These are phyloP conservation scores for Crotalaria pallida DNA, from an alignment of 306 rosid genomes.

Conservation along the genomic window DNA sequence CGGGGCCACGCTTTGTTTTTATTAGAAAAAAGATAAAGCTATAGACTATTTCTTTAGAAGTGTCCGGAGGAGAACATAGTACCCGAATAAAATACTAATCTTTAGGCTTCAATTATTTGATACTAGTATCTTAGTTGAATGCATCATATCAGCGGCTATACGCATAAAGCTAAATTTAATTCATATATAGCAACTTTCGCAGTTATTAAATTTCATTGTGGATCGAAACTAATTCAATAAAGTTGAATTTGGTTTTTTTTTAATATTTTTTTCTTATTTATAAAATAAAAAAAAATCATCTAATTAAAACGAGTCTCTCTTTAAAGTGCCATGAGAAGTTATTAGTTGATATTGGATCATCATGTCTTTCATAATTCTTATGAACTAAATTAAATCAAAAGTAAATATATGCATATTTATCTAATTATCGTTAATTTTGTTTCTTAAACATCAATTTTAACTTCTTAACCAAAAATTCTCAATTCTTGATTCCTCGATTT, in stretches of 20 bases:
- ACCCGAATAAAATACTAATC: not conserved
- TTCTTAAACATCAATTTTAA: no score
- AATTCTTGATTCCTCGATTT: no score
- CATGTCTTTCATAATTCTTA: no score
- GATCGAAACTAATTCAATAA: not conserved
- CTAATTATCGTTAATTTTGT: not conserved
- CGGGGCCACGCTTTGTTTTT: not conserved
- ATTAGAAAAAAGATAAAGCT: not conserved
- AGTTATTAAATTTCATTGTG: not conserved
- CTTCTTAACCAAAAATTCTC: no score
- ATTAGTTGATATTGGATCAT: no score
- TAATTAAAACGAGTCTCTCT: no score
- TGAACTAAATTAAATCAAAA: no score
- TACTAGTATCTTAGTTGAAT: slow-evolving; percentile 25
- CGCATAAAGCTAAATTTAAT: not conserved
- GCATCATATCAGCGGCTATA: not conserved
- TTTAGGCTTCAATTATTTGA: not conserved
- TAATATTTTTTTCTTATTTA: no score
- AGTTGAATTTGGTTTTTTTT: no score
- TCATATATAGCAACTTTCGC: not conserved
- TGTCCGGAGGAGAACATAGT: not conserved
- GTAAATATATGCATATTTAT: no score
- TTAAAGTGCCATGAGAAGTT: no score
- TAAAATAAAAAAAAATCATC: no score
- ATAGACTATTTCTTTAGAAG: not conserved